Base-by-base conservation (phyloP, 2,329 filamentous ascomycete genomes). In the Xylariaceae sp. region DNA sequence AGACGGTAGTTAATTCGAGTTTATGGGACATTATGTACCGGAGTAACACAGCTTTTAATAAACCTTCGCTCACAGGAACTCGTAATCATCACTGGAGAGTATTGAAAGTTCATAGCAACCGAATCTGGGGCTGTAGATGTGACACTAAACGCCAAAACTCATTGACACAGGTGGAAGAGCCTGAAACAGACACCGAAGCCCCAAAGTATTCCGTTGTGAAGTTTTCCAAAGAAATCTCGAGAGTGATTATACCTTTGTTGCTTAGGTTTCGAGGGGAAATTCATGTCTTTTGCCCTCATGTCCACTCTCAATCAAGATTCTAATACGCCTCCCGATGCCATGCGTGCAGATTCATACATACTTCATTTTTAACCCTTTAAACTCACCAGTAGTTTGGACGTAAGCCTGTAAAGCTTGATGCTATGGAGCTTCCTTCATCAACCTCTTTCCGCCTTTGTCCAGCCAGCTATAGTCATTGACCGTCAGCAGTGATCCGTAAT, bases 371-470 rank as follows among this genome's bases (percentile, higher is more conserved):
- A 37, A 46, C 33, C 36, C 36, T 47, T 16, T 47, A 32, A 51
- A 43, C 40, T 66, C 78, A 84, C 82, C 82, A 86, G 66, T 85
- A 85, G 16, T 81, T 74, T 48, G 83, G 82, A 58, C 83, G 75
- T 63, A 86, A 68, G 15, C 83, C 83, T 30, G 81, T 76, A 68
- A 87, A 85, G 63, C 77, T 81, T 20, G 81, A 77, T 61, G 78
- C 72, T 48, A 79, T 74, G 13, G 75, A 75, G 53, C 77, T 79
- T 47, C 76, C 72, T 21, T 75, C 73, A 18, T 78, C 77, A 53
- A 86, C 81, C 52, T 89, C 87, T 65, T 84, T 87, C 72, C 88
- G 89, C 56, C 87, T 78, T 66, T 91, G 87, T 13, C 88, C 88
- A 37, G 82, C 82, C 66, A 88, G 70, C 85, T 88, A 60, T 29